Evolutionary conservation across 192 early-diverging fungal genomes (phyloP), one percentile per base, ranked within the genome.

Genomic region (Haplosporangium gracile): DNA sequence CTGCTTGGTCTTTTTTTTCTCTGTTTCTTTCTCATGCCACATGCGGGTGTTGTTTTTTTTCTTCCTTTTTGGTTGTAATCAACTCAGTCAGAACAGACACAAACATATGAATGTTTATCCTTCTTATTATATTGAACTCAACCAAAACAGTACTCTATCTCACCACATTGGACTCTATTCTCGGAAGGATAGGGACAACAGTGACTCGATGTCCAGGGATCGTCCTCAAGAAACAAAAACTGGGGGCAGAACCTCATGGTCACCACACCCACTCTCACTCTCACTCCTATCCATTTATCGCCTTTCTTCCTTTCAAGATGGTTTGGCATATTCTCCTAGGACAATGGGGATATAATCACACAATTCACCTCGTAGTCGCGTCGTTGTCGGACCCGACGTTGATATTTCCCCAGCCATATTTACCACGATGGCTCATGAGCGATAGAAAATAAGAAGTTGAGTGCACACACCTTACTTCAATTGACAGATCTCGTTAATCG

Each of bases 101-200:
- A 57, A n/a, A 45, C 55, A 57, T 57, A 57, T 57, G 55, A 57
- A 57, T 57, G 55, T 26, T 57, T 57, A n/a, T 57, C n/a, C 51
- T 55, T 22, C 49, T 1, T 9, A n/a, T n/a, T 55, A 22, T n/a
- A 22, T 55, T 18, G 51, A 24, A 24, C 51, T 55, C 20, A 24
- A 55, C 51, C 24, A 51, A 2, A 10, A 43, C 42, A 43, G 42
- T 43, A 51, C 55, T 26, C 55, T 57, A 57, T 57, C 55, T 26
- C 49, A 51, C 49, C 3, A 51, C 49, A 18, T 3, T 51, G 4
- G 49, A 4, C 0, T 51, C 47, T 16, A 51, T 51, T 5, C 49
- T 51, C 49, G 18, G 18, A 51, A 0, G 18, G 5, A 18, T 4
- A 51, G 4, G 18, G 5, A 51, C 49, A 51, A 5, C 49, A 51